Conservation (phyloP, 2,329 filamentous ascomycete genomes). For the Magnaporthales sp. region DNA sequence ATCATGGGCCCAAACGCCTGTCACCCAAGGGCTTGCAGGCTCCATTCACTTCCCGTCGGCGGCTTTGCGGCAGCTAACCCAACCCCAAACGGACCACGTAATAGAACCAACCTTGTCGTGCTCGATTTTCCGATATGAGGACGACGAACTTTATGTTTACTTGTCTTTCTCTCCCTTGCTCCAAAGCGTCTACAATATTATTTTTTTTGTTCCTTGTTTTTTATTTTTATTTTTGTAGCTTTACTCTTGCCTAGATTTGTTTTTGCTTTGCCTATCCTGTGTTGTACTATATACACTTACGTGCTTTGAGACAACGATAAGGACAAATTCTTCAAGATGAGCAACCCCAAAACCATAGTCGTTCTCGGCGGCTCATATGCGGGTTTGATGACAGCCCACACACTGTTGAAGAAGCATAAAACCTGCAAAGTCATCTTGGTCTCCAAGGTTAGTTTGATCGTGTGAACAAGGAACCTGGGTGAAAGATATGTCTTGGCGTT, state of each 20-base stretch:
- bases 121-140: neutral
- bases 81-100: neutral
- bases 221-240: neutral
- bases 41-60: neutral
- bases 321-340: conserved; percentile 6
- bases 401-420: conserved; percentile 39
- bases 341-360: conserved; percentile 43
- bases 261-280: neutral
- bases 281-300: neutral
- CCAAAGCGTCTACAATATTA: neutral
- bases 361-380: conserved; percentile 45
- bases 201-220: neutral
- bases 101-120: neutral
- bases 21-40: neutral
- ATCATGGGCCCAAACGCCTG: neutral
- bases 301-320: neutral
- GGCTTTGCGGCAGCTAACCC: neutral
- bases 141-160: neutral
- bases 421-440: conserved; percentile 47
- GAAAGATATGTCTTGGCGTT: neutral
- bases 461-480: neutral
- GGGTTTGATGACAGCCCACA: conserved; percentile 44
- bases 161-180: neutral
- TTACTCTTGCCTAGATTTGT: neutral
- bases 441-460: conserved; percentile 37